These are phyloP conservation scores for Aspergillus kassunensis DNA, from an alignment of 495 filamentous ascomycete species.

Conservation along the genomic window DNA sequence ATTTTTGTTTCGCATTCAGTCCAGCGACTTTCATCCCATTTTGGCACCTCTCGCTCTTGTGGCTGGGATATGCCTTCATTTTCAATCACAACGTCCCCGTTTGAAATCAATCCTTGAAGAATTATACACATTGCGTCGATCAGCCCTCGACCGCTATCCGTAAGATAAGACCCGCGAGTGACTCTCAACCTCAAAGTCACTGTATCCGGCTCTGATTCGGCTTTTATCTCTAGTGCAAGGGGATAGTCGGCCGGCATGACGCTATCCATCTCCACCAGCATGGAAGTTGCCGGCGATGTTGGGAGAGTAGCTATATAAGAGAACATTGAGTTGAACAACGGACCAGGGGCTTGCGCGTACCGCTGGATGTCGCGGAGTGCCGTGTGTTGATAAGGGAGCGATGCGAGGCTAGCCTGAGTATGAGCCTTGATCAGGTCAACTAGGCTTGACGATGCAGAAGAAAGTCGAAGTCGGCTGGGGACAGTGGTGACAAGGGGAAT, in stretches of 20 bases:
- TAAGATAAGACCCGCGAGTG: not conserved
- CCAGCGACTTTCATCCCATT: conserved; percentile 2
- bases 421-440: not conserved
- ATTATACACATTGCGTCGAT: not conserved
- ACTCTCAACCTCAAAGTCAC: conserved; percentile 20
- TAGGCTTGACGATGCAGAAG: not conserved
- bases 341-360: not conserved
- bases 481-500: conserved; percentile 79
- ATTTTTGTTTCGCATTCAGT: not conserved
- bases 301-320: not conserved
- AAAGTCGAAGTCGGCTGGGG: conserved; percentile 46
- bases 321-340: not conserved
- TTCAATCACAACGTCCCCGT: not conserved
- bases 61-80: not conserved
- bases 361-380: not conserved
- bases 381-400: not conserved
- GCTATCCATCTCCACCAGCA: conserved; percentile 21
- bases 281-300: not conserved
- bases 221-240: conserved; percentile 22
- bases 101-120: not conserved
- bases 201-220: conserved; percentile 15
- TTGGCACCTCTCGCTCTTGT: not conserved
- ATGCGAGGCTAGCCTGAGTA: not conserved
- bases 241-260: conserved; percentile 23
- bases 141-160: not conserved